Evolutionary conservation across 805 yeast species (phyloP).

Genomic region (Zygosaccharomyces gambellarensis): DNA sequence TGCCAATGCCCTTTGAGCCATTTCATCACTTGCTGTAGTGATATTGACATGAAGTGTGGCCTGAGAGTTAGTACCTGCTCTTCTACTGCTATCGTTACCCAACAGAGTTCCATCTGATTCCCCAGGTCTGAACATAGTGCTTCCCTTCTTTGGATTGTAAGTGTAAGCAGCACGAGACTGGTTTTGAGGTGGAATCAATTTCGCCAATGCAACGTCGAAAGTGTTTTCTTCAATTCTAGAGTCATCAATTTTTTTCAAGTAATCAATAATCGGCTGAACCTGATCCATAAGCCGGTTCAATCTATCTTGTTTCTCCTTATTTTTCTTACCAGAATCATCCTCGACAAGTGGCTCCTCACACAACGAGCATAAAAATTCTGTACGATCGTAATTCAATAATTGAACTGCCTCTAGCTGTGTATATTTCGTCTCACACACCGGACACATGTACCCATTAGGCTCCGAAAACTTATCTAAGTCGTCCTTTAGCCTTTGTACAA

Average conservation of each 20-base stretch:
- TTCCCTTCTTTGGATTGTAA: slow-evolving; percentile 45
- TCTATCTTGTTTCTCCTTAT: slow-evolving; percentile 72
- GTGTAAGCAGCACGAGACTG: slow-evolving; percentile 65
- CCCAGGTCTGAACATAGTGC: slow-evolving; percentile 41
- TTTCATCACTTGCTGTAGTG: slow-evolving; percentile 79
- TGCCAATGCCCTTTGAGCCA: slow-evolving; percentile 57
- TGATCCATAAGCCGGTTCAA: slow-evolving; percentile 83
- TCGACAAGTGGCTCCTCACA: slow-evolving; percentile 77
- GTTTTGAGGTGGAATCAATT: slow-evolving; percentile 80
- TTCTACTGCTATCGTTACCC: slow-evolving; percentile 40
- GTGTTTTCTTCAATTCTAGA: slow-evolving; percentile 79
- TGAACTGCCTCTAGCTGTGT: slow-evolving; percentile 86
- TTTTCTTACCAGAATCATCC: slow-evolving; percentile 83
- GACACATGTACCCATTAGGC: slow-evolving; percentile 92
- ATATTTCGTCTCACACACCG: slow-evolving; percentile 74
- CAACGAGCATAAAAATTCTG: slow-evolving; percentile 76
- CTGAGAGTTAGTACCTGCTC: slow-evolving; percentile 60
- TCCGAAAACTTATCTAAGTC: slow-evolving; percentile 80
- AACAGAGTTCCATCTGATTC: slow-evolving; percentile 33
- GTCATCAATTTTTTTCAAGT: slow-evolving; percentile 77
- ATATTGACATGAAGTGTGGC: slow-evolving; percentile 88
- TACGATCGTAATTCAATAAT: slow-evolving; percentile 69
- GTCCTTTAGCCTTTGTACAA: slow-evolving; percentile 72
- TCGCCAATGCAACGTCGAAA: slow-evolving; percentile 77
- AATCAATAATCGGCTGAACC: slow-evolving; percentile 79